Base-by-base conservation (phyloP, 2,329 filamentous ascomycete species). In the Purpureocillium lavendulum region DNA sequence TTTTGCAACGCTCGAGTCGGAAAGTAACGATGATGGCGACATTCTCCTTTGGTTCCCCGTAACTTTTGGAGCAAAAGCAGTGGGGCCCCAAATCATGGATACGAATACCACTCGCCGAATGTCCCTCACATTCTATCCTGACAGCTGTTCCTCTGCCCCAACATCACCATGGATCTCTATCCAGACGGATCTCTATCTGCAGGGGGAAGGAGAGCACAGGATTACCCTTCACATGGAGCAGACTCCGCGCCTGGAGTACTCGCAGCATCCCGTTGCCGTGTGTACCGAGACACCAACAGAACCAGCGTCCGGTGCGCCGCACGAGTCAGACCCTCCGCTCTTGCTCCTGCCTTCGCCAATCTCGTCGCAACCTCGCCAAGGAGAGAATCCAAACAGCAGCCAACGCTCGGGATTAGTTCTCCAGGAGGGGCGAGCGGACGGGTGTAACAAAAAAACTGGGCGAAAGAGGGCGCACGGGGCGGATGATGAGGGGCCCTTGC, bases 161-260 rank as follows among this genome's bases (percentile, higher is more conserved):
- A 34, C 14, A 16, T 9, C 29, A 11, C 18, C 36, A 2, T 43
- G 24, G 41, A 16, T 43, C 12, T 40, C 38, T 24, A 32, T 44
- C 28, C 17, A 26, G 5, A 33, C 36, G 11, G 35, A 44, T 35
- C 40, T 44, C n/a, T 44, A 39, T 17, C 37, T 44, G 12, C 16
- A 17, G 29, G 34, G 34, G 6, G 30, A 36, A 9, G 16, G 30
- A 17, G 39, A 28, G 33, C 28, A 44, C 32, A 28, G 39, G 11
- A 14, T 44, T 14, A 33, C 36, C 17, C 42, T 44, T 21, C 16
- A 32, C 17, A 30, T 44, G 9, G 24, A 36, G 30, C 28, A 15
- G 14, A 37, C 30, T 17, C 42, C 33, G 7, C 21, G 35, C 17
- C 15, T 44, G 30, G 33, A 44, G 16, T 39, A 44, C 17, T 26